Conservation (phyloP, 192 early-diverging fungal species). For the Coemansia sp. region DNA sequence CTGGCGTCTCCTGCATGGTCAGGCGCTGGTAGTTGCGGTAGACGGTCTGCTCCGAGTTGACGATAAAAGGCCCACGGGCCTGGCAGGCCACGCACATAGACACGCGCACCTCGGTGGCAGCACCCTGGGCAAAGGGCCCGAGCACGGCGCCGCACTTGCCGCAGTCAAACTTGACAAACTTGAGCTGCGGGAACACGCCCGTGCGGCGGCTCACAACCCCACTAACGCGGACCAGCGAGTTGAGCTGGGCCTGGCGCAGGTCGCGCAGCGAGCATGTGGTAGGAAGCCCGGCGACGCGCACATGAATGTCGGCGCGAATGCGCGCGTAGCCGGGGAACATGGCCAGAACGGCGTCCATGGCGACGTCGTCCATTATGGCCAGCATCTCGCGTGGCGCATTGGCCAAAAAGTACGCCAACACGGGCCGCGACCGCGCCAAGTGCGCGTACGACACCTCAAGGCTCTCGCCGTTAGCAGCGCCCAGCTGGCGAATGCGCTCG, state of each 20-base stretch:
- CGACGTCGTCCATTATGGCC: slow-evolving; percentile 88
- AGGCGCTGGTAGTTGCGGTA: slow-evolving; percentile 97
- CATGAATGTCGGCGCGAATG: slow-evolving; percentile 90
- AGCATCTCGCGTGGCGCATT: slow-evolving; percentile 87
- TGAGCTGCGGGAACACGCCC: slow-evolving; percentile 94
- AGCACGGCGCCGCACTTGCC: slow-evolving; percentile 85
- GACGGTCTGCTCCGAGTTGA: slow-evolving; percentile 93
- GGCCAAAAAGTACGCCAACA: slow-evolving; percentile 83
- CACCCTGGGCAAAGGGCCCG: slow-evolving; percentile 93
- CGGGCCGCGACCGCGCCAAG: slow-evolving; percentile 69
- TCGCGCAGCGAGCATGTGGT: slow-evolving; percentile 82
- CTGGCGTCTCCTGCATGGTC: slow-evolving; percentile 93
- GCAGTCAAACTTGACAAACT: slow-evolving; percentile 95
- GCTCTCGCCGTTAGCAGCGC: slow-evolving; percentile 79
- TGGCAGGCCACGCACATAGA: slow-evolving; percentile 84
- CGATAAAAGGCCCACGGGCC: slow-evolving; percentile 81
- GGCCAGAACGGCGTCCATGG: slow-evolving; percentile 81
- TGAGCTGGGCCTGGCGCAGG: slow-evolving; percentile 85
- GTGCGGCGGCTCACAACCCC: slow-evolving; percentile 93
- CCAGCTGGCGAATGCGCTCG: slow-evolving; percentile 82
- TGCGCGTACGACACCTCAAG: slow-evolving; percentile 86
- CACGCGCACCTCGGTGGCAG: slow-evolving; percentile 78
- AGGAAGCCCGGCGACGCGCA: slow-evolving; percentile 86
- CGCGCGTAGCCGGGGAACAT: slow-evolving; percentile 88
- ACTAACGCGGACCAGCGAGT: slow-evolving; percentile 83